A percentile compares a stretch with the other conserved stretches of the same genome.
phyloP scores from a whole-genome alignment of 1,139 yeast genomes.

The Magnusiomyces clavatus region DNA sequence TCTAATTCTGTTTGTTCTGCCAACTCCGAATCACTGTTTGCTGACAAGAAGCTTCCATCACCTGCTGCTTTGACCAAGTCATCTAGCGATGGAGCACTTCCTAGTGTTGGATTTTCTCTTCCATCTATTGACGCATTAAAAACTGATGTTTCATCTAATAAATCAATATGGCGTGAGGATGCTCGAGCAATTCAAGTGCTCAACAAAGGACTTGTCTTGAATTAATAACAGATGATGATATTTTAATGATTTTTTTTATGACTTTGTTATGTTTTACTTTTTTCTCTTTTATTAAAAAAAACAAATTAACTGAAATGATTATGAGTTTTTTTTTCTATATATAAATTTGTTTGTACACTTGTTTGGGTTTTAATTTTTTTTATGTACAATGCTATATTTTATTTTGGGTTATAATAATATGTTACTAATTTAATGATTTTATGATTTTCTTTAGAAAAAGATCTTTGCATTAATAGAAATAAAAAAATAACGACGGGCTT shows the following conservation, averaged over 20 bases:
- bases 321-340: background rate
- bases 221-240: background rate
- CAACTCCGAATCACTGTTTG: background rate
- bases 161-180: conserved; percentile 27
- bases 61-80: background rate
- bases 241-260: background rate
- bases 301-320: too few species aligned
- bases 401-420: too few species aligned
- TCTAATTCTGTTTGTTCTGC: too few species aligned
- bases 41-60: background rate
- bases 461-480: too few species aligned
- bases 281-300: background rate
- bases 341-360: background rate
- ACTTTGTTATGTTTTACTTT: background rate
- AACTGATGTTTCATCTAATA: background rate
- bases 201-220: conserved; percentile 22
- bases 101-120: background rate
- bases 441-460: too few species aligned
- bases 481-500: too few species aligned
- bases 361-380: too few species aligned
- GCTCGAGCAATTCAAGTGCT: conserved; percentile 28
- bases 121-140: background rate
- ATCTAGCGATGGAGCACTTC: background rate
- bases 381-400: too few species aligned
- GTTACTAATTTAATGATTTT: too few species aligned